Conservation (phyloP, 441 rosid genomes). For the Syzygium malaccense region DNA sequence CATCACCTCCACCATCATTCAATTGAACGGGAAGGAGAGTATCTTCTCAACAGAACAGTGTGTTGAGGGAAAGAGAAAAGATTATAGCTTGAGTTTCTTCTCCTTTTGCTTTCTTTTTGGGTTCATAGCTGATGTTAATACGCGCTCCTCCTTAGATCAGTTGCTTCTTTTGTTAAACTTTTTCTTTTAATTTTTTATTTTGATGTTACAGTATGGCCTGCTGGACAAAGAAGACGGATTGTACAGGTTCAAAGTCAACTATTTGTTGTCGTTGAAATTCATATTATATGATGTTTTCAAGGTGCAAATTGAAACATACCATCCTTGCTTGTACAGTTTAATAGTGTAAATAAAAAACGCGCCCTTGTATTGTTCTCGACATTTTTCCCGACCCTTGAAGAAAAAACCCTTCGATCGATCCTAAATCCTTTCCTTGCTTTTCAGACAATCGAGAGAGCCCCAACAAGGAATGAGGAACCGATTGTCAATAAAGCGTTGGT, state of each 20-base stretch:
- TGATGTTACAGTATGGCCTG: not conserved
- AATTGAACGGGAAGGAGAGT: not conserved
- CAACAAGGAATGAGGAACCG: not conserved
- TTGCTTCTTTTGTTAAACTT: not conserved
- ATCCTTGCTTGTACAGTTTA: not conserved
- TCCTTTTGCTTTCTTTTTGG: not conserved
- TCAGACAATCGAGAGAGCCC: not conserved
- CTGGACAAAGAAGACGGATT: not conserved
- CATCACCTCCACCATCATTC: not conserved
- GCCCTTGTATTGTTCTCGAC: not conserved
- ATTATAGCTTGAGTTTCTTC: not conserved
- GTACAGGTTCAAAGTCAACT: not conserved
- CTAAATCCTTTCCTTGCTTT: not conserved
- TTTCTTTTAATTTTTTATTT: not conserved
- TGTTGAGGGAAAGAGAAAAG: not conserved
- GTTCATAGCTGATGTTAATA: not conserved
- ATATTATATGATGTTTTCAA: not conserved
- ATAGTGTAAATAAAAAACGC: not conserved
- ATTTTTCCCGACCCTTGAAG: not conserved
- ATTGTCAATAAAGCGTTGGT: not conserved
- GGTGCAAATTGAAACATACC: not conserved
- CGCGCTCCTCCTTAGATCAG: not conserved
- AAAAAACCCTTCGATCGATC: not conserved
- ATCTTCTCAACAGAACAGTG: not conserved
- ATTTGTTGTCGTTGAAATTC: not conserved